Evolutionary conservation across 164 flowering plant genomes (phyloP).

Genomic region (Nelumbo lutea): DNA sequence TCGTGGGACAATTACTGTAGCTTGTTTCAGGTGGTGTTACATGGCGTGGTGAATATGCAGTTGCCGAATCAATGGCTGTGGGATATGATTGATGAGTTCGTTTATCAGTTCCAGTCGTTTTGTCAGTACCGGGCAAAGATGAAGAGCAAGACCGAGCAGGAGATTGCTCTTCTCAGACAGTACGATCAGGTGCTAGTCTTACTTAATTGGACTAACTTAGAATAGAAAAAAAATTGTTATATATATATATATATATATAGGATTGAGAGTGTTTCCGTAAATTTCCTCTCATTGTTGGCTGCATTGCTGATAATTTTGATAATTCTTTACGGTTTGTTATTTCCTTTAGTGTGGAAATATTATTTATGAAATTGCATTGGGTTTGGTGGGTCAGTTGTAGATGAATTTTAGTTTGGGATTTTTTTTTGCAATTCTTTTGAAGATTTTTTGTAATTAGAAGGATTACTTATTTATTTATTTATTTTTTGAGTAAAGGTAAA

Average conservation of each 20-base stretch:
- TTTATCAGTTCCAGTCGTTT: slow-evolving; percentile 93
- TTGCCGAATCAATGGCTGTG: slow-evolving; percentile 98
- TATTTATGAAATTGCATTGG: no score
- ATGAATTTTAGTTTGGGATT: no score
- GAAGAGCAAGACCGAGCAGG: slow-evolving; percentile 91
- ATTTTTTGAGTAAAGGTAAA: no score
- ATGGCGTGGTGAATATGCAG: slow-evolving; percentile 95
- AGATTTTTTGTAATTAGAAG: no score
- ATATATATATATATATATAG: not conserved
- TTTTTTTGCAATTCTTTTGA: no score
- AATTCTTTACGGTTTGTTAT: no score
- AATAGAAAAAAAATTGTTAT: not conserved
- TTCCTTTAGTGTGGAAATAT: no score
- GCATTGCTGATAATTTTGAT: no score
- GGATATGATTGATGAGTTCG: slow-evolving; percentile 99
- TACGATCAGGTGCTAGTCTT: slow-evolving; percentile 57
- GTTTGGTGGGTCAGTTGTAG: no score
- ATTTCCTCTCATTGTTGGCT: no score
- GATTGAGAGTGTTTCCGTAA: not conserved
- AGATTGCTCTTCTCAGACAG: slow-evolving; percentile 70
- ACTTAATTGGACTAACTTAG: not conserved
- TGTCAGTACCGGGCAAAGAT: slow-evolving; percentile 95
- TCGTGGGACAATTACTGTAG: slow-evolving; percentile 93
- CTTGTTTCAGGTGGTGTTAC: slow-evolving; percentile 81
- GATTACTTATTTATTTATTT: no score